A percentile compares a stretch with the other conserved stretches of the same genome.
Conservation (phyloP, 1,139 yeast species). For the Diutina mesorugosa region DNA sequence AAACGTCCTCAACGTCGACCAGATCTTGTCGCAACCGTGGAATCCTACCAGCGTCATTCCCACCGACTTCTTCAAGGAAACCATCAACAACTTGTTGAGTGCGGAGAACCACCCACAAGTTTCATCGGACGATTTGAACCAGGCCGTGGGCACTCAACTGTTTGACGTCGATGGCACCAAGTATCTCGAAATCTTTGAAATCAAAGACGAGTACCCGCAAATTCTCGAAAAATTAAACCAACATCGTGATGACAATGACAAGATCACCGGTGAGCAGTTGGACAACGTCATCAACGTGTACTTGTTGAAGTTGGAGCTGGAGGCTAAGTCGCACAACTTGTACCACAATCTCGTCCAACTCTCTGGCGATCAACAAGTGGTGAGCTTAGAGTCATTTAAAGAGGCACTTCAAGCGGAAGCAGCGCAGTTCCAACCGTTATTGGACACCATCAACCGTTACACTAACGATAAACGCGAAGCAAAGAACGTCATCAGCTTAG, state of each 20-base stretch:
- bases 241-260: neutral
- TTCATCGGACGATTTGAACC: neutral
- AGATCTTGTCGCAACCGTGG: neutral
- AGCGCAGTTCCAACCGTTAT: neutral
- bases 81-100: neutral
- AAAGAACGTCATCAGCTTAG: constrained; percentile 6
- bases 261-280: neutral
- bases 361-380: neutral
- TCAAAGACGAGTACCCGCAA: neutral
- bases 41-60: neutral
- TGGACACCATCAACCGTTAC: neutral
- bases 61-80: neutral
- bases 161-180: neutral
- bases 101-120: neutral
- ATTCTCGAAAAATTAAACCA: neutral
- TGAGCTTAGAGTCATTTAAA: constrained; percentile 8
- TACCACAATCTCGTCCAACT: neutral
- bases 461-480: constrained; percentile 6
- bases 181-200: neutral
- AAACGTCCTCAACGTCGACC: constrained; percentile 7
- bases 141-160: neutral
- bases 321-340: neutral
- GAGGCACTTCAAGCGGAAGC: constrained; percentile 4
- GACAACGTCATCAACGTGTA: neutral
- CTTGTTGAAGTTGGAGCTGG: neutral